phyloP scores from a whole-genome alignment of 108 stramenopile species.

The Cyclotella baltica region DNA sequence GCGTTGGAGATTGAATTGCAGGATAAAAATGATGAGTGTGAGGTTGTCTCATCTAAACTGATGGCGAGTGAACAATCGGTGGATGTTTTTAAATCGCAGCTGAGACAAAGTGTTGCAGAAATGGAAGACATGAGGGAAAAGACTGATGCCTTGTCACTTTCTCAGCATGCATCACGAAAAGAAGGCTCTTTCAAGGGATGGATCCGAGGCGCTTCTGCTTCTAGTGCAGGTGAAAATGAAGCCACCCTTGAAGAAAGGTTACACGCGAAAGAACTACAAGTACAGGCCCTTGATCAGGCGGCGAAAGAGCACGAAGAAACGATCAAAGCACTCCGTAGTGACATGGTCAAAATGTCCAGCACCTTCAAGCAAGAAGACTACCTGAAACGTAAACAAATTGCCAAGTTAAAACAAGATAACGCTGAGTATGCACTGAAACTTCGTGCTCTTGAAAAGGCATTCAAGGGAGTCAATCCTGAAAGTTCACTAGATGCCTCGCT shows the following conservation, averaged over 20 bases:
- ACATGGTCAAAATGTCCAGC: conserved; percentile 63
- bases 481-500: background rate
- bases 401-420: conserved; percentile 57
- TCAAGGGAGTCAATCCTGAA: conserved; percentile 42
- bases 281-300: conserved; percentile 39
- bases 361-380: conserved; percentile 65
- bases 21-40: conserved; percentile 31
- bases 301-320: conserved; percentile 52
- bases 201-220: background rate
- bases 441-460: conserved; percentile 59
- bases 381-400: conserved; percentile 54
- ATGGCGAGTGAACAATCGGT: conserved; percentile 34
- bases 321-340: conserved; percentile 53
- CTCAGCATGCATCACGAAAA: background rate
- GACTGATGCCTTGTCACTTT: background rate
- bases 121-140: conserved; percentile 29
- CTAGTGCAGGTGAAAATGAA: background rate
- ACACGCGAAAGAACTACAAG: conserved; percentile 30
- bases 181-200: conserved; percentile 12
- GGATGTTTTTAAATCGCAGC: conserved; percentile 27
- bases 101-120: conserved; percentile 22
- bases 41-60: conserved; percentile 18
- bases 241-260: conserved; percentile 32
- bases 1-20: conserved; percentile 33
- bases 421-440: conserved; percentile 59